Percentiles rank a stretch among this genome's conserved stretches.
Evolutionary conservation across 1,284 basidiomycete genomes (phyloP).

Genomic region (Peniophora sp.): DNA sequence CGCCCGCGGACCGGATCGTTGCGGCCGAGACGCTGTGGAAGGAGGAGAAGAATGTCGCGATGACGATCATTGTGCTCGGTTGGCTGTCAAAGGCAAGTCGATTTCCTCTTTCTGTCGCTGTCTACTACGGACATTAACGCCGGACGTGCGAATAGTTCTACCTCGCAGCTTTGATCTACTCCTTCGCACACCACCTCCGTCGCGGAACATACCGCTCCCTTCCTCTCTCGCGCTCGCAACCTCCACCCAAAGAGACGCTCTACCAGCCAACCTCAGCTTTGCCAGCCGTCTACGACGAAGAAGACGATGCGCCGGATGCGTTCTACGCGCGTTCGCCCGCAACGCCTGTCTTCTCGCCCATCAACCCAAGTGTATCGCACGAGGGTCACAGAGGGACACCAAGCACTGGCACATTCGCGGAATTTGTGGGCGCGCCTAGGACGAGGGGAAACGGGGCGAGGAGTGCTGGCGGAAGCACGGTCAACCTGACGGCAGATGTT

Average conservation of each 20-base stretch:
- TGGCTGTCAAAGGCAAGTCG: constrained; percentile 81
- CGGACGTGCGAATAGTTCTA: constrained; percentile 68
- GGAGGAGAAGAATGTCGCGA: constrained; percentile 80
- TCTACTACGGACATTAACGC: too few species aligned
- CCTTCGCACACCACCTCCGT: constrained; percentile 89
- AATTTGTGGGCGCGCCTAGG: constrained; percentile 12
- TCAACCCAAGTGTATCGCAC: constrained; percentile 9
- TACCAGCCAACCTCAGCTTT: constrained; percentile 21
- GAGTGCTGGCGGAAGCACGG: neutral
- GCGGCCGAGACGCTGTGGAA: constrained; percentile 85
- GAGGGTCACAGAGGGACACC: neutral
- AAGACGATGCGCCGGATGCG: constrained; percentile 15
- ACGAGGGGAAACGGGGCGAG: constrained; percentile 17
- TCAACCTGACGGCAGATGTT: too few species aligned
- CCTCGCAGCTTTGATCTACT: constrained; percentile 87
- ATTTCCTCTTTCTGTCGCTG: neutral
- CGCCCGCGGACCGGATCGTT: constrained; percentile 52
- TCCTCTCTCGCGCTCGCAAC: constrained; percentile 47
- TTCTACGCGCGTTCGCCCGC: constrained; percentile 6
- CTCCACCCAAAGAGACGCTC: constrained; percentile 16
- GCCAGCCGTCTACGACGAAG: constrained; percentile 45
- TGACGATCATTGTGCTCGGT: constrained; percentile 69
- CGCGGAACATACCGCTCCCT: constrained; percentile 86
- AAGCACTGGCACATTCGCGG: constrained; percentile 11
- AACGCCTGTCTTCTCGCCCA: constrained; percentile 1